These are phyloP conservation scores for Thalassiosira hispida DNA, from an alignment of 352 stramenopile genomes.

Conservation along the genomic window DNA sequence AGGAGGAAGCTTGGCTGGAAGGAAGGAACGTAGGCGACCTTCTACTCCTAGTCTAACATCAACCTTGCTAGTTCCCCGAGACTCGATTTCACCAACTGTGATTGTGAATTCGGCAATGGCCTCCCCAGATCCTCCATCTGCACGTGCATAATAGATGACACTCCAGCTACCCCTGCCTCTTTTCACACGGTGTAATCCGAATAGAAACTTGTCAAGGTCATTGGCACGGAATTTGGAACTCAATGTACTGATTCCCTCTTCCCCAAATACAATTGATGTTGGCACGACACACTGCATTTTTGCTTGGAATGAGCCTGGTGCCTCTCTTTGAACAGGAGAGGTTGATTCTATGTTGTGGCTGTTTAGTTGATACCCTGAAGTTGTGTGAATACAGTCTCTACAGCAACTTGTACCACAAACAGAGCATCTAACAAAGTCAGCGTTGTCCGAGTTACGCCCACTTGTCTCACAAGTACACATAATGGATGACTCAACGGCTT, in stretches of 20 bases:
- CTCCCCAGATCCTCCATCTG: slow-evolving; percentile 45
- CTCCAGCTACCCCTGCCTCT: slow-evolving; percentile 54
- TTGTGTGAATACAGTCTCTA: slow-evolving; percentile 42
- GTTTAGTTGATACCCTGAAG: slow-evolving; percentile 59
- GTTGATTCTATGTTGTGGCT: slow-evolving; percentile 50
- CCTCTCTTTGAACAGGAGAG: slow-evolving; percentile 15
- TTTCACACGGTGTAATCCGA: slow-evolving; percentile 62
- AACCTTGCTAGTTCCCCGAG: slow-evolving; percentile 12
- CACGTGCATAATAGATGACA: slow-evolving; percentile 58
- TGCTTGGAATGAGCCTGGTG: slow-evolving; percentile 37
- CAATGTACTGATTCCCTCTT: slow-evolving; percentile 36
- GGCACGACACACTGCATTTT: slow-evolving; percentile 32
- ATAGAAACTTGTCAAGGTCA: slow-evolving; percentile 42
- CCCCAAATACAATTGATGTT: slow-evolving; percentile 36
- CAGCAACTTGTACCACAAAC: slow-evolving; percentile 56
- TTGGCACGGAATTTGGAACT: slow-evolving; percentile 46
- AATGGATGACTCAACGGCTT: slow-evolving; percentile 56
- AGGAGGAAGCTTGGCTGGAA: slow-evolving; percentile 50
- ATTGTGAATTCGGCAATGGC: slow-evolving; percentile 61
- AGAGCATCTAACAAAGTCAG: slow-evolving; percentile 51
- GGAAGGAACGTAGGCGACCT: slow-evolving; percentile 54
- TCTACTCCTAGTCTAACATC: slow-evolving; percentile 30
- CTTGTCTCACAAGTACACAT: slow-evolving; percentile 66
- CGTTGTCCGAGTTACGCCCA: slow-evolving; percentile 38
- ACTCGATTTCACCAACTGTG: slow-evolving; percentile 61